A percentile compares a stretch with the other conserved stretches of the same genome.
phyloP scores from a whole-genome alignment of 805 yeast genomes.

The Kazachstania viticola region DNA sequence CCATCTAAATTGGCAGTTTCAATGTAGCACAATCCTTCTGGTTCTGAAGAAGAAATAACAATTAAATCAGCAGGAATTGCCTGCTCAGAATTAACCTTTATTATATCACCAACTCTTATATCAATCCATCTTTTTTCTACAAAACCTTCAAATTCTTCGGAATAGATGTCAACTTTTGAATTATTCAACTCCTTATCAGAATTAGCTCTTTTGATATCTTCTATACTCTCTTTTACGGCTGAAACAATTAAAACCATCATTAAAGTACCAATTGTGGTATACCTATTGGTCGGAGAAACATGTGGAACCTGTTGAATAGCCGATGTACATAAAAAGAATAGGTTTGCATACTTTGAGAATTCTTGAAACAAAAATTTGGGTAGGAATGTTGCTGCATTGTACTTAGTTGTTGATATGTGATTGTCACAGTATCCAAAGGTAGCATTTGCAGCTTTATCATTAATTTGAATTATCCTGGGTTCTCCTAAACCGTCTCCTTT shows the following conservation, averaged over 20 bases:
- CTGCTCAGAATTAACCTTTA: slow-evolving; percentile 74
- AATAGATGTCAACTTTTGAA: slow-evolving; percentile 58
- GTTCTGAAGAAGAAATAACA: slow-evolving; percentile 83
- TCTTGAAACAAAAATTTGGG: slow-evolving; percentile 95
- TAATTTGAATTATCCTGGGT: slow-evolving; percentile 58
- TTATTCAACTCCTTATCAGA: slow-evolving; percentile 86
- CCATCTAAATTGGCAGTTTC: slow-evolving; percentile 98
- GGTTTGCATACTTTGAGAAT: slow-evolving; percentile 91
- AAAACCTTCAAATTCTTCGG: slow-evolving; percentile 49
- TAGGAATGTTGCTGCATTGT: slow-evolving; percentile 81
- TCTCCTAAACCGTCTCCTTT: slow-evolving; percentile 20
- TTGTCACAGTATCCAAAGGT: slow-evolving; percentile 58
- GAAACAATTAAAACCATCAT: slow-evolving; percentile 78
- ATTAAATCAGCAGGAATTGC: slow-evolving; percentile 90
- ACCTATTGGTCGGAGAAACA: slow-evolving; percentile 92
- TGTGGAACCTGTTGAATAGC: slow-evolving; percentile 93
- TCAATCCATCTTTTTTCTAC: slow-evolving; percentile 68
- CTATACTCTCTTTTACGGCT: slow-evolving; percentile 82
- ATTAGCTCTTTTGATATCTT: slow-evolving; percentile 75
- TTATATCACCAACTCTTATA: slow-evolving; percentile 83
- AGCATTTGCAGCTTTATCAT: slow-evolving; percentile 46
- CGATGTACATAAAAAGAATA: slow-evolving; percentile 87
- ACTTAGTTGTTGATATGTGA: slow-evolving; percentile 89
- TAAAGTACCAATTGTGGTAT: slow-evolving; percentile 88
- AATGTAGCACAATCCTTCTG: slow-evolving; percentile 93